A percentile compares a stretch with the other conserved stretches of the same genome.
These are phyloP conservation scores for Isatis tinctoria DNA, from an alignment of 345 rosid genomes.

Conservation along the genomic window DNA sequence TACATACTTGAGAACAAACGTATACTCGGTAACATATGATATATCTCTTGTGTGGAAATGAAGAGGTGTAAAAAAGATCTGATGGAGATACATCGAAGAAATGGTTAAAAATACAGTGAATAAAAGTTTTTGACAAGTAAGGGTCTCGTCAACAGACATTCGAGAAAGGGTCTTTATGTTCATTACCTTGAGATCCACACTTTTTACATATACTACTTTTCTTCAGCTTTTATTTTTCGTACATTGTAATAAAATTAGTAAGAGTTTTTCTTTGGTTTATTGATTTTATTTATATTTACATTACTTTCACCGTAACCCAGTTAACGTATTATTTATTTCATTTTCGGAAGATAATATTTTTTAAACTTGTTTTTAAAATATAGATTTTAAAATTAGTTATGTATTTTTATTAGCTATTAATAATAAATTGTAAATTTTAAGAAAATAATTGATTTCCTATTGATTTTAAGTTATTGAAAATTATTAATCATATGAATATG, in stretches of 20 bases:
- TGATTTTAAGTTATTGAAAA: too few relatives aligned
- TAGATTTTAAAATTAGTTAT: too few relatives aligned
- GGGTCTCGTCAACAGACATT: conserved; percentile 32
- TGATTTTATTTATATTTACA: neutral
- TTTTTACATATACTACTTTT: neutral
- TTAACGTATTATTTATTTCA: too few relatives aligned
- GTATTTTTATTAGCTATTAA: too few relatives aligned
- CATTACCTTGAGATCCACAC: conserved; percentile 32
- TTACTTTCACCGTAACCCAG: neutral
- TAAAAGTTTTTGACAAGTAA: conserved; percentile 31
- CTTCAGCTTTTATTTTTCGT: neutral
- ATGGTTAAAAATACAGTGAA: conserved; percentile 34
- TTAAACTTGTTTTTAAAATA: neutral
- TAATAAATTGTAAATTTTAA: too few relatives aligned
- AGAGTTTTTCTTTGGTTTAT: neutral
- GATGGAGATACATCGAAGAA: conserved; percentile 30
- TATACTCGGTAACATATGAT: neutral
- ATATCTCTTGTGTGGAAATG: neutral
- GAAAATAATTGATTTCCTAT: too few relatives aligned
- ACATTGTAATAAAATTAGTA: neutral
- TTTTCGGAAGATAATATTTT: too few relatives aligned
- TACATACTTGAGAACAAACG: neutral
- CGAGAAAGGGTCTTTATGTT: conserved; percentile 28
- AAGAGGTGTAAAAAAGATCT: conserved; percentile 15
- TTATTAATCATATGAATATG: too few relatives aligned